phyloP scores from a whole-genome alignment of 163 green algal genomes.

The Scenedesmus sp. region DNA sequence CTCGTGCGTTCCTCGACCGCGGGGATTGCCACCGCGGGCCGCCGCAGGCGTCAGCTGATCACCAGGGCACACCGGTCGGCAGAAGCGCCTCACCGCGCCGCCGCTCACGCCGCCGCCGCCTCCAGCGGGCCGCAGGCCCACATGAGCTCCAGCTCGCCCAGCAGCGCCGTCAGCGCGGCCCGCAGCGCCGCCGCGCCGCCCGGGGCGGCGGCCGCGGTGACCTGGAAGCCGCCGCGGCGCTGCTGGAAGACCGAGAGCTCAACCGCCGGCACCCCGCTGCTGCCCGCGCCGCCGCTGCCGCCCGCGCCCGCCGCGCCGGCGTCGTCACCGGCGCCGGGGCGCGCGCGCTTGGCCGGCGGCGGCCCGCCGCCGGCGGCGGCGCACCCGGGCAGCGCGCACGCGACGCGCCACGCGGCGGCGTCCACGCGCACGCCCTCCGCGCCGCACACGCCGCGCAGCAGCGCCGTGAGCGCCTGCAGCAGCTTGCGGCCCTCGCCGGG shows the following conservation, averaged over 20 bases:
- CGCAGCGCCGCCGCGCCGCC: background rate
- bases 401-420: background rate
- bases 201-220: too few relatives aligned
- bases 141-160: conserved; percentile 8
- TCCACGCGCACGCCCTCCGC: background rate
- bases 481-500: conserved; percentile 19
- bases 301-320: background rate
- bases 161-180: background rate
- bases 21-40: too few relatives aligned
- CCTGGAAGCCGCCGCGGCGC: background rate
- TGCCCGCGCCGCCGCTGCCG: background rate
- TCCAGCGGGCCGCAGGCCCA: conserved; percentile 7
- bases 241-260: conserved; percentile 34
- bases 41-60: too few relatives aligned
- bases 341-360: background rate
- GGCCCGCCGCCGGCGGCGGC: background rate
- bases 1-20: too few relatives aligned
- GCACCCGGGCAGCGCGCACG: background rate
- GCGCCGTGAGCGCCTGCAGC: conserved; percentile 29
- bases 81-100: too few relatives aligned
- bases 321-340: background rate
- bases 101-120: too few relatives aligned
- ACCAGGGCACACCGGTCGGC: too few relatives aligned
- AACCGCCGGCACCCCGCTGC: background rate
- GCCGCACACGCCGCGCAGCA: conserved; percentile 1